Evolutionary conservation across 768 basidiomycete species (phyloP).

Genomic region (Suillus tomentosus): DNA sequence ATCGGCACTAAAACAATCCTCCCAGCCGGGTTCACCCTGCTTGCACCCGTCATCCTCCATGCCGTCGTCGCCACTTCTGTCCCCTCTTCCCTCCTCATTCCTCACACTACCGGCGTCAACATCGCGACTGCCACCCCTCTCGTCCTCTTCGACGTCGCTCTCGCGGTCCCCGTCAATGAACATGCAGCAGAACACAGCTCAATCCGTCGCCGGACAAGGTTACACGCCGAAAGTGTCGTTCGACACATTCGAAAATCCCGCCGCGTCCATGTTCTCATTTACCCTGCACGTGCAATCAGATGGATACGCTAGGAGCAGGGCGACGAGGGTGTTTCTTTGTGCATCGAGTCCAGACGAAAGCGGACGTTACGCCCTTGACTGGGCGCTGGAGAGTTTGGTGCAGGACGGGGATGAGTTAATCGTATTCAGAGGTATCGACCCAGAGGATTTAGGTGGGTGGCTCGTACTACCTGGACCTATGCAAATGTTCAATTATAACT

Average conservation of each 20-base stretch:
- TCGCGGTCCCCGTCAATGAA: conserved; percentile 15
- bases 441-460: conserved; percentile 71
- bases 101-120: conserved; percentile 24
- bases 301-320: conserved; percentile 71
- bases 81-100: conserved; percentile 20
- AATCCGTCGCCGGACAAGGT: conserved; percentile 31
- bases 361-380: conserved; percentile 86
- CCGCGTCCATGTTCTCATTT: conserved; percentile 84
- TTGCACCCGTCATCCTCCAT: conserved; percentile 28
- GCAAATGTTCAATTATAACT: not conserved
- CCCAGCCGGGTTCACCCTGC: conserved; percentile 15
- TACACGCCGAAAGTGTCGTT: conserved; percentile 64
- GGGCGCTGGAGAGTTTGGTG: conserved; percentile 83
- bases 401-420: conserved; percentile 93
- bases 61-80: conserved; percentile 15
- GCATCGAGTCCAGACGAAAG: conserved; percentile 89
- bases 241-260: conserved; percentile 84
- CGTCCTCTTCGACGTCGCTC: conserved; percentile 24
- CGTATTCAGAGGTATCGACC: conserved; percentile 87
- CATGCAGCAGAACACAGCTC: conserved; percentile 16
- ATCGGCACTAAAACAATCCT: conserved; percentile 19
- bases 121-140: conserved; percentile 20
- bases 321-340: conserved; percentile 87
- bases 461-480: not conserved
- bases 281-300: conserved; percentile 84